Base-by-base conservation (phyloP, 2,329 filamentous ascomycete species). In the Claviceps pazoutovae region DNA sequence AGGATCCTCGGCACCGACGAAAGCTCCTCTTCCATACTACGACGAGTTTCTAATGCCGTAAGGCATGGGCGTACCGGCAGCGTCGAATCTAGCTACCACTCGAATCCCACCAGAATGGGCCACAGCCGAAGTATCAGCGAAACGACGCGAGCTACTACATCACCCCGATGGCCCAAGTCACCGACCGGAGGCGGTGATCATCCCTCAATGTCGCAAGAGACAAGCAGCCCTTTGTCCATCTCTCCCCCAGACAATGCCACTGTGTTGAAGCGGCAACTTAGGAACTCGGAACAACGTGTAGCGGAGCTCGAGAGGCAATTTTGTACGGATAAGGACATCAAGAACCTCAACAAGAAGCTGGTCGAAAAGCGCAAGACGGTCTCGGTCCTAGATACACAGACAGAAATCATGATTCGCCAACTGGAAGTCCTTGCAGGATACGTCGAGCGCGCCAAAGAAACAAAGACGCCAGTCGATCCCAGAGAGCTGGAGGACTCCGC, bases 351-450 rank as follows among this genome's bases (percentile, higher is more conserved):
- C 67, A 89, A 85, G 59, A 91, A 90, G 64, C 73, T 97, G 23
- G 77, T 86, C 38, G 90, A 97, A 68, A 97, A 97, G 72, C 79
- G 93, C 53, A 95, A 94, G 61, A 97, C 93, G 0, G 93, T 98
- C 65, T 91, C 91, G 6, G 86, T 94, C 17, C 74, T 97, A 49
- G 91, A 97, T 64, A 91, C 90, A 0, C 88, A 96, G 68, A 88
- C 89, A 49, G 91, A 97, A 68, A 90, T 97, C 66, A 91, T 95
- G 69, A 87, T 97, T 61, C 84, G 87, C 42, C 89, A 97, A 66
- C 74, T 97, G 17, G 88, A 95, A 62, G 84, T 91, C 39, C 78
- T 96, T 61, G 90, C 88, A 4, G 88, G 90, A 46, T 91, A 93
- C 63, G 82, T 96, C 19, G 86, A 91, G 63, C 81, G 80, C 50